Base-by-base conservation (phyloP, 2,329 filamentous ascomycete species). In the Neopestalotiopsis clavispora region DNA sequence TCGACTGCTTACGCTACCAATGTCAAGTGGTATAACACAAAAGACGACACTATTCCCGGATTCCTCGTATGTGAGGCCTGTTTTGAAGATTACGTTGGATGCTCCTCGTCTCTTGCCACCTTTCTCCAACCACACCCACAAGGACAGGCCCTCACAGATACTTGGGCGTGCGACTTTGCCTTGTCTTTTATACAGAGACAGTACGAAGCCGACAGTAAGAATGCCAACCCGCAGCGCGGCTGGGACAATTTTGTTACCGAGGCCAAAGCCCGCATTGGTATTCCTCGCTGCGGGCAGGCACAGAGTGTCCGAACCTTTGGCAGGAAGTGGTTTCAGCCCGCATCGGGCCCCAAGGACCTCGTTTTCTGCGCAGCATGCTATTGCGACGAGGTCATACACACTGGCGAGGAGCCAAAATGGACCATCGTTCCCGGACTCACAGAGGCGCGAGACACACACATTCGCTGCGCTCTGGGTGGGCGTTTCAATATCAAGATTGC, bases 361-460 rank as follows among this genome's bases (percentile, higher is more conserved):
- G 71, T 80, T 0, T 70, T 82, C 13, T 84, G 81, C 65, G 73
- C 71, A 5, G 75, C 79, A 1, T 84, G 82, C 69, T 82, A 78
- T 68, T 75, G 72, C 66, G 81, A 84, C 71, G 75, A 78, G 20
- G 74, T 83, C 23, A 66, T 75, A 38, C 74, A 72, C 49, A 77
- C 78, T 0, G 73, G 73, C 2, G 77, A 82, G 7, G 76, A 76
- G 14, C 59, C 64, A 38, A 75, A 71, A 64, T 78, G 68, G 69
- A 67, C 40, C 65, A 69, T 67, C 60, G 77, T 66, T n/a, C 71
- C 67, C 4, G 70, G 63, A 2, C 68, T 73, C 32, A 63, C 68
- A 20, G 56, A 65, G 6, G 42, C 60, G 1, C 4, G 49, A 32
- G 57, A 70, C 17, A 66, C 61, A 17, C 30, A 68, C 17, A 72